Conservation (phyloP, 768 basidiomycete genomes). For the Trametopsis cervina region DNA sequence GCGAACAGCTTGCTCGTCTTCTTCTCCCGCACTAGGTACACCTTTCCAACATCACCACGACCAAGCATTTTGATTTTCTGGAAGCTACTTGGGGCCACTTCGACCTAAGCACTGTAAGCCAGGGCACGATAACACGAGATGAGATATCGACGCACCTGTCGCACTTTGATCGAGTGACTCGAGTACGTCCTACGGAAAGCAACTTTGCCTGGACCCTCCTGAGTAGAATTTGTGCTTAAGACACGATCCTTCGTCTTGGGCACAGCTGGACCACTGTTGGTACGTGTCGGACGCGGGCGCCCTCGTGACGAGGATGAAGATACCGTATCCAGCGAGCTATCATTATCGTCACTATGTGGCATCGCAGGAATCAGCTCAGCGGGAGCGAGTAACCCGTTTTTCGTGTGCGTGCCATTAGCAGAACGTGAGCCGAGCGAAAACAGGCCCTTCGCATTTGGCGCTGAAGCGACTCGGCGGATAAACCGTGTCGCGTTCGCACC, state of each 20-base stretch:
- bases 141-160: slow-evolving; percentile 54
- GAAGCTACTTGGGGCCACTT: slow-evolving; percentile 92
- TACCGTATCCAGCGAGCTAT: slow-evolving; percentile 69
- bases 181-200: slow-evolving; percentile 94
- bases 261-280: slow-evolving; percentile 28
- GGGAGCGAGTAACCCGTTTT: slow-evolving; percentile 75
- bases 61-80: slow-evolving; percentile 97
- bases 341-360: slow-evolving; percentile 53
- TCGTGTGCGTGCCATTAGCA: slow-evolving; percentile 38
- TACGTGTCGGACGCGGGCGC: slow-evolving; percentile 32
- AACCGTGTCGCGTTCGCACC: slow-evolving; percentile 78
- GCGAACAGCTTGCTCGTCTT: slow-evolving; percentile 94
- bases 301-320: slow-evolving; percentile 71
- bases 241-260: slow-evolving; percentile 37
- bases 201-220: slow-evolving; percentile 50
- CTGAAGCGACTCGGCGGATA: slow-evolving; percentile 91
- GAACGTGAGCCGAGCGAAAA: slow-evolving; percentile 60
- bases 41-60: slow-evolving; percentile 97
- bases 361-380: slow-evolving; percentile 52
- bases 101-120: slow-evolving; percentile 48
- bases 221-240: slow-evolving; percentile 31
- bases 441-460: slow-evolving; percentile 92
- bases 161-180: slow-evolving; percentile 94
- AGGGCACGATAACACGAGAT: background rate
- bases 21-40: slow-evolving; percentile 97